These are phyloP conservation scores for Lasiosphaeria ovina DNA, from an alignment of 495 filamentous ascomycete species.

Conservation along the genomic window DNA sequence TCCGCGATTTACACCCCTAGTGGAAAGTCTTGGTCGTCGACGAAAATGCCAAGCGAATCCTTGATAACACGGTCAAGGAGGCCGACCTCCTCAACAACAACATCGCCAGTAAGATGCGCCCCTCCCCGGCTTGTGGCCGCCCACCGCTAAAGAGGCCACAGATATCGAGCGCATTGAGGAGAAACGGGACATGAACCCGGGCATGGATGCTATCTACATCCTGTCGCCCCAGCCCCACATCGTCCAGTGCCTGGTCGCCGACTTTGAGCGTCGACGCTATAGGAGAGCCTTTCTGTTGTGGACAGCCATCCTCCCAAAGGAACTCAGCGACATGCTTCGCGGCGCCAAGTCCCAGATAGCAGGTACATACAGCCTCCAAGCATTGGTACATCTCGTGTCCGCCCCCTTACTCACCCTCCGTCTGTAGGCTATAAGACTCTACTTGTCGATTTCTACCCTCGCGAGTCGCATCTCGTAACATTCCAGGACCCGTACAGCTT, in stretches of 20 bases:
- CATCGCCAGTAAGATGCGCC: conserved; percentile 72
- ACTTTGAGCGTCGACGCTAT: conserved; percentile 81
- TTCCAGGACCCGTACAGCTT: conserved; percentile 95
- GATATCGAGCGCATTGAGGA: conserved; percentile 92
- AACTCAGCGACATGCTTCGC: conserved; percentile 43
- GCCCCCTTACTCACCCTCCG: conserved; percentile 5
- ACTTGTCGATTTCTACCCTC: conserved; percentile 82
- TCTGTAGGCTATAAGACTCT: conserved; percentile 59
- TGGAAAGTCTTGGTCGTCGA: conserved; percentile 96
- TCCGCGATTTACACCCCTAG: conserved; percentile 40
- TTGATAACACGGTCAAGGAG: conserved; percentile 85
- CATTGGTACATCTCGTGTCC: conserved; percentile 8
- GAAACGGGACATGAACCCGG: conserved; percentile 69
- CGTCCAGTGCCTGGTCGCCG: conserved; percentile 88
- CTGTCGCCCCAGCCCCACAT: conserved; percentile 81
- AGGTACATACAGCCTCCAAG: conserved; percentile 18
- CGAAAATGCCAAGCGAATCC: conserved; percentile 69
- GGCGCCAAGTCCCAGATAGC: conserved; percentile 70
- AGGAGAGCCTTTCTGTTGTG: conserved; percentile 73
- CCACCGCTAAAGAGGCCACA: conserved; percentile 37
- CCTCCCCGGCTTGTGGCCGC: conserved; percentile 2
- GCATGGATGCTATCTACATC: conserved; percentile 93
- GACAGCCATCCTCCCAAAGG: conserved; percentile 55
- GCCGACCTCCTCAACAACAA: conserved; percentile 95
- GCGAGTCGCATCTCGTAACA: conserved; percentile 86